phyloP scores from a whole-genome alignment of 331 rosid species.

The Malus hybrid region DNA sequence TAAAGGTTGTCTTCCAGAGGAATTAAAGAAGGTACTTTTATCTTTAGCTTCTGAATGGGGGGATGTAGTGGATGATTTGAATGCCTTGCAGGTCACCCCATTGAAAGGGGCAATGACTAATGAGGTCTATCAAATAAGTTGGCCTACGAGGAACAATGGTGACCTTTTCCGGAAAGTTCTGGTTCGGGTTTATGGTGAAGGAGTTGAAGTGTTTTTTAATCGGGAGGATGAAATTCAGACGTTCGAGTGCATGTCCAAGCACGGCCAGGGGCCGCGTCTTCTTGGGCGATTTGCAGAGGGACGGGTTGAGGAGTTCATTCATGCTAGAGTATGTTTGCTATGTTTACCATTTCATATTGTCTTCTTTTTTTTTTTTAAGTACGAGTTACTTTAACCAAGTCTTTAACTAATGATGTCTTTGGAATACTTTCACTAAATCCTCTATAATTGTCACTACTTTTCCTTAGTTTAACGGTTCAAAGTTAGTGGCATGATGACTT shows the following conservation, averaged over 20 bases:
- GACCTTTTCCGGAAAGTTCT: constrained; percentile 42
- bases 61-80: constrained; percentile 54
- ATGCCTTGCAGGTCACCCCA: constrained; percentile 45
- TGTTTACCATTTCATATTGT: not conserved
- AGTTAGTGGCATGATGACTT: no score
- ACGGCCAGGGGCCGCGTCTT: constrained; percentile 93
- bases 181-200: constrained; percentile 79
- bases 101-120: constrained; percentile 91
- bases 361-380: not conserved
- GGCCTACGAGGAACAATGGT: constrained; percentile 37
- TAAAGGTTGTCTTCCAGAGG: constrained; percentile 46
- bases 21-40: constrained; percentile 48
- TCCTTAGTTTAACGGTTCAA: not conserved
- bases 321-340: constrained; percentile 58
- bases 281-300: constrained; percentile 65
- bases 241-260: constrained; percentile 64
- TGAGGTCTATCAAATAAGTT: constrained; percentile 62
- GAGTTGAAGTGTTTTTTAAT: constrained; percentile 73
- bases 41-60: constrained; percentile 66
- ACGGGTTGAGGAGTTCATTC: constrained; percentile 86
- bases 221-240: constrained; percentile 74
- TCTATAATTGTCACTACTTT: not conserved
- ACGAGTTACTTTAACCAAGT: not conserved
- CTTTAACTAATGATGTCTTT: not conserved
- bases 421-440: not conserved